Evolutionary conservation across 2,329 filamentous ascomycete species (phyloP), one percentile per base, ranked within the genome.

Genomic region (Claviceps africana): DNA sequence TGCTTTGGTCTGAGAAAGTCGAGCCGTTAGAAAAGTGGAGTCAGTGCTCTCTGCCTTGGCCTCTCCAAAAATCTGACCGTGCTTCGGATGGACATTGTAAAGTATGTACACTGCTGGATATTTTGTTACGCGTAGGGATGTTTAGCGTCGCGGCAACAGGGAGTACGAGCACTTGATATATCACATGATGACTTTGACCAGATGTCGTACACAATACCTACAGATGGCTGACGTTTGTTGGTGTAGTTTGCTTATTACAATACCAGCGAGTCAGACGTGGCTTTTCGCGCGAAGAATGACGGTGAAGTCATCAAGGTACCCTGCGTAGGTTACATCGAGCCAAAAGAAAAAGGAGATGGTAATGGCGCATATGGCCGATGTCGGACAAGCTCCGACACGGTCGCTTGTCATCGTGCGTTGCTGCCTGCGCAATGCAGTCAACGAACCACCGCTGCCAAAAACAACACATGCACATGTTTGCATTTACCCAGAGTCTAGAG

Each of bases 351-450:
- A 10, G 31, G 30, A 15, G 9, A 30, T 21, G 44, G n/a, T 35
- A 31, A 51, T 45, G 40, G 48, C 52, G 48, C 22, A 48, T 15
- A 21, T 33, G 28, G 52, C 55, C 48, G 53, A 56, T 51, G 45
- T 55, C 55, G 55, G 55, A 53, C 48, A 48, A 53, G 48, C 43
- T 51, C 50, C 48, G 51, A 51, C 48, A 47, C 40, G 22, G 40
- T 55, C 45, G 42, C 37, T 49, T 52, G 33, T 56, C 50, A 52
- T 30, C 8, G 8, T 17, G 25, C 51, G 40, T 37, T 25, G 47
- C 15, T 47, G 47, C 47, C 51, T 48, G 43, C 50, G 51, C 30
- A 39, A 47, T 48, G 15, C 21, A 21, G 10, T 21, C 3, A 35
- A 35, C 13, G 42, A 44, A 44, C 42, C 28, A 44, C 17, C 25